Evolutionary conservation across 257 asterid genomes (phyloP), one percentile per base, ranked within the genome.

Genomic region (Forsythia viridissima): DNA sequence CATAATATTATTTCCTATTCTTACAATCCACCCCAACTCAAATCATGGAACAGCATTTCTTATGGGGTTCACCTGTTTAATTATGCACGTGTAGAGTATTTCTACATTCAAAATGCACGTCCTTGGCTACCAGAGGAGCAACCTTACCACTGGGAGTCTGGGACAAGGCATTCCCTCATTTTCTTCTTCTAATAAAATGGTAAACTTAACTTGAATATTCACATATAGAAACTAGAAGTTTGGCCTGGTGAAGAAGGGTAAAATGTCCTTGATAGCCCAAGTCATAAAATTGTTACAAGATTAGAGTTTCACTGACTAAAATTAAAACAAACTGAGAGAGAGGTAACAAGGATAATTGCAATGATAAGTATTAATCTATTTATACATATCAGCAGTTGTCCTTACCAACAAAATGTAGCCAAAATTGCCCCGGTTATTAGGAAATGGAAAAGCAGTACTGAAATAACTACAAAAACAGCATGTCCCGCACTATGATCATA

Each of bases 341-440:
- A 24, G 46, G 40, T 20, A 57, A 43, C 59, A 72, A 13, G 34
- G 20, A 78, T 57, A 41, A 63, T 24, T 73, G 61, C 66, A 68
- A 57, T 65, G 46, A 68, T 76, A 72, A 43, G 76, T 6, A 74
- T 73, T 42, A 6, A 70, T 16, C 8, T 9, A 10, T 34, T 16
- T 18, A 48, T n/a, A 43, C 57, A 78, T 73, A 21, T 72, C 16
- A 24, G 61, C 68, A 63, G 72, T 76, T 57, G 72, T 73, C 52
- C 94, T 90, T 87, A 96, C 99, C 99, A 96, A 75, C 92, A 96
- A 83, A 85, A 88, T 55, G 99, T 89, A 38, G 99, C 98, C 92
- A 96, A 87, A 84, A 90, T 77, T 79, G 97, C 96, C 74, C 98
- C 99, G 8, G 92, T 80, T 76, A 90, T 68, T 71, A 93, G 83